Evolutionary conservation across 208 protist genomes (phyloP).

Genomic region (Leptomonas pyrrhocoris): DNA sequence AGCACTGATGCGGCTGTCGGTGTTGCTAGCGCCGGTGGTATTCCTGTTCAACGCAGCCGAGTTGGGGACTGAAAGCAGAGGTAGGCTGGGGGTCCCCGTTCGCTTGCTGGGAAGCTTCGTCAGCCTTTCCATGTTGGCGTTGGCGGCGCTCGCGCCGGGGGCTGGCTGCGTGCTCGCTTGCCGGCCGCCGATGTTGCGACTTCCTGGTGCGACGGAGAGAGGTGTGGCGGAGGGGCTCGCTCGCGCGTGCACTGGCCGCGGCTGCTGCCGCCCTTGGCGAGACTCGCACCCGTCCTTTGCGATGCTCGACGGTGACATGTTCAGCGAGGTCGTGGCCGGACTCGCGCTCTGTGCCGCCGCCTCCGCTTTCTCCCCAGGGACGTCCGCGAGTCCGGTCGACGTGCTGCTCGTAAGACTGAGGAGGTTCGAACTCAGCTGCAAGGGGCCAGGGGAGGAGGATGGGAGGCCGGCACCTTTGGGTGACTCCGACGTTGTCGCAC

Average conservation of each 20-base stretch:
- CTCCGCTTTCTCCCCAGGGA: neutral
- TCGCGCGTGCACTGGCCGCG: neutral
- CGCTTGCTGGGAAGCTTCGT: conserved; percentile 3
- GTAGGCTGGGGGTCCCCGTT: too few relatives aligned
- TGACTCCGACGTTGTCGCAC: neutral
- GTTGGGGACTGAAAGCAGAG: neutral
- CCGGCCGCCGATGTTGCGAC: neutral
- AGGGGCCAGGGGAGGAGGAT: neutral
- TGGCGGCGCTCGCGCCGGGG: neutral
- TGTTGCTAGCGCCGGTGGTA: too few relatives aligned
- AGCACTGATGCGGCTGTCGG: neutral
- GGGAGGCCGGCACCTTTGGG: neutral
- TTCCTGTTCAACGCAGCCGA: too few relatives aligned
- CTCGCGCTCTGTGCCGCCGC: neutral
- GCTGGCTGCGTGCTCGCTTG: neutral
- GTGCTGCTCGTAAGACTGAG: conserved; percentile 18
- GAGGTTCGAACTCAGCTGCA: conserved; percentile 14
- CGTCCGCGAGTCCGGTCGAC: conserved; percentile 2
- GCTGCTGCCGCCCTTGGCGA: neutral
- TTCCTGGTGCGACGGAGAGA: neutral
- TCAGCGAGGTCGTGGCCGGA: neutral
- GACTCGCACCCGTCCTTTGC: neutral
- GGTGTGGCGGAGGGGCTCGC: neutral
- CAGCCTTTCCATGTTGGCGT: neutral
- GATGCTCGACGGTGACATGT: neutral